phyloP scores from a whole-genome alignment of 2,329 filamentous ascomycete species.

The Monilinia polystroma region DNA sequence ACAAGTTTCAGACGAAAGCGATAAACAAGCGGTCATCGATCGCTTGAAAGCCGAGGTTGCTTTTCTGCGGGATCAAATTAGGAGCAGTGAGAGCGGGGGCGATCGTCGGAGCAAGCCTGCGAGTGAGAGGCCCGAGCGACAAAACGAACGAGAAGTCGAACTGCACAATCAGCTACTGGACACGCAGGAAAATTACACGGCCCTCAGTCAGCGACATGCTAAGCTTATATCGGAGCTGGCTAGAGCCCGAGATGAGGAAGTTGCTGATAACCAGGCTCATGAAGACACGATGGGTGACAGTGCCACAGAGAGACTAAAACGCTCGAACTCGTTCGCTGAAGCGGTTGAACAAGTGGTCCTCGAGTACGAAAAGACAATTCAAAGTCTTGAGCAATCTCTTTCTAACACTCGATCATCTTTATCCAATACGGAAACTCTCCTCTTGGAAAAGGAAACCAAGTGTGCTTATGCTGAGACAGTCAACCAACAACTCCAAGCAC shows the following conservation, averaged over 20 bases:
- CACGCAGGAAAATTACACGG: conserved; percentile 89
- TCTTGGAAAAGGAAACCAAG: conserved; percentile 91
- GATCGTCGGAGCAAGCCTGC: conserved; percentile 52
- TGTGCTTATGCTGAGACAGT: conserved; percentile 92
- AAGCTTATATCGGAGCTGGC: conserved; percentile 92
- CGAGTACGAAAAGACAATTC: conserved; percentile 98
- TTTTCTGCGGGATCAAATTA: conserved; percentile 91
- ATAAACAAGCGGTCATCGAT: conserved; percentile 92
- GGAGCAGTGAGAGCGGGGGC: conserved; percentile 71
- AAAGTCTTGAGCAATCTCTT: conserved; percentile 85
- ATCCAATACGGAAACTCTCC: conserved; percentile 77
- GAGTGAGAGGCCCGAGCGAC: conserved; percentile 72
- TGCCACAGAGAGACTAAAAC: conserved; percentile 83
- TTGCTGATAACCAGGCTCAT: conserved; percentile 54
- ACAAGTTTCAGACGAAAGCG: conserved; percentile 80
- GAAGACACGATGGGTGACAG: conserved; percentile 70
- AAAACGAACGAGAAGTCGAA: conserved; percentile 81
- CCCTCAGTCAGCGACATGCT: conserved; percentile 89
- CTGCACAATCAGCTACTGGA: conserved; percentile 93
- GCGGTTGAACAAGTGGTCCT: conserved; percentile 94
- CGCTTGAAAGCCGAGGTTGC: conserved; percentile 89
- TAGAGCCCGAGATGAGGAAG: conserved; percentile 72
- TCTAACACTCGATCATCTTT: conserved; percentile 83
- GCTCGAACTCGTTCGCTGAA: conserved; percentile 93
- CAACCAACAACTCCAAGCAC: conserved; percentile 82